Conservation (phyloP, 2,329 filamentous ascomycete genomes). For the Dactylellina drechsleri region DNA sequence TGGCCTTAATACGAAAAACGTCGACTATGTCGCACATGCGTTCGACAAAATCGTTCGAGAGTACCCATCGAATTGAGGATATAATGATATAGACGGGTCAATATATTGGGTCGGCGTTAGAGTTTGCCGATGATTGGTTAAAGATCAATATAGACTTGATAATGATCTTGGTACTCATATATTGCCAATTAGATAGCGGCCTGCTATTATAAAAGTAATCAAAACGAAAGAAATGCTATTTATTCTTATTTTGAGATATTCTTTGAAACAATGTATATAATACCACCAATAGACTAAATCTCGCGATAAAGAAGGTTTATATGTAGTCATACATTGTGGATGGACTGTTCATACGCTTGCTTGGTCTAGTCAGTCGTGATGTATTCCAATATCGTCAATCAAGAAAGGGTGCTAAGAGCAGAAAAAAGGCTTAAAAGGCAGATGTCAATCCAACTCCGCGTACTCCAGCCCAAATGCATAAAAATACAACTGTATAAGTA, state of each 20-base stretch:
- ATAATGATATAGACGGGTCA: background rate
- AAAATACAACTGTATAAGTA: conserved; percentile 23
- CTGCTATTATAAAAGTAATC: conserved; percentile 26
- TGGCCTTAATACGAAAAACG: conserved; percentile 48
- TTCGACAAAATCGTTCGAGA: conserved; percentile 75
- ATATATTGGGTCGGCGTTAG: background rate
- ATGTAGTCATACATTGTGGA: background rate
- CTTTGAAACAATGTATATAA: conserved; percentile 24
- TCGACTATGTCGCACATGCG: conserved; percentile 78
- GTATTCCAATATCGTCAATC: too few species aligned
- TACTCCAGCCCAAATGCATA: conserved; percentile 60
- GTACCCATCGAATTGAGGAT: conserved; percentile 3
- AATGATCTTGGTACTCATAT: background rate
- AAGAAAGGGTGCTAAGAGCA: too few species aligned
- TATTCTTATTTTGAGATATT: conserved; percentile 12
- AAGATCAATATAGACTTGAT: too few species aligned
- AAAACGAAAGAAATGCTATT: conserved; percentile 17
- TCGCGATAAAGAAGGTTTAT: background rate
- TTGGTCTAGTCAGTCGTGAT: too few species aligned
- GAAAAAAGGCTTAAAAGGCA: conserved; percentile 57
- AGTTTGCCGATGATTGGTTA: background rate
- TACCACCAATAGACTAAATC: conserved; percentile 37
- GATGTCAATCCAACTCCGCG: conserved; percentile 59
- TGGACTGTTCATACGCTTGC: background rate
- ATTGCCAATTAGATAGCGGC: background rate